phyloP scores from a whole-genome alignment of 129 eudicot genomes.

The Cynara cardunculus region DNA sequence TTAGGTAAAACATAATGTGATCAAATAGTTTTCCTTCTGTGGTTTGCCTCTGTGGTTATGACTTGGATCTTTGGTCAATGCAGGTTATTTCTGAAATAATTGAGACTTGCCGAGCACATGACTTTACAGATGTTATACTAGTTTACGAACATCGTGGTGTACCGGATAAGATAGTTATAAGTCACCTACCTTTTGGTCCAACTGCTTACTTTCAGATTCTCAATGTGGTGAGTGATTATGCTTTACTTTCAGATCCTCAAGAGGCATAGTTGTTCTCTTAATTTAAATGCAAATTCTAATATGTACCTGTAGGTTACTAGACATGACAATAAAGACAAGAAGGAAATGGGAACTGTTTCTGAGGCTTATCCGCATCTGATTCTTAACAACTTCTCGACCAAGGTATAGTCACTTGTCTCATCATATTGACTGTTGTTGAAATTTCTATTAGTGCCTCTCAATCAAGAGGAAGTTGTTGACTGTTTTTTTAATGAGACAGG shows the following conservation, averaged over 20 bases:
- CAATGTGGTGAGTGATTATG: conserved; percentile 75
- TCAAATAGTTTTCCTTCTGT: background rate
- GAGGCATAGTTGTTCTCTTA: background rate
- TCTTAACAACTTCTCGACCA: conserved; percentile 67
- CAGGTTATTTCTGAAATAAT: conserved; percentile 90
- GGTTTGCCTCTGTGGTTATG: background rate
- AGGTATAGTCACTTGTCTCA: conserved; percentile 37
- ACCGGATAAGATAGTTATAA: conserved; percentile 73
- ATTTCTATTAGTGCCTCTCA: background rate
- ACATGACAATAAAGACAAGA: conserved; percentile 94
- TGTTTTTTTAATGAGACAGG: background rate
- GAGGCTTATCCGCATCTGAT: conserved; percentile 95
- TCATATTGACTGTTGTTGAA: background rate
- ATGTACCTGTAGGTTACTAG: conserved; percentile 66
- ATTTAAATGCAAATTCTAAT: conserved; percentile 7
- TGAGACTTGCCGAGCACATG: conserved; percentile 82
- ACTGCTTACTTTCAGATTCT: conserved; percentile 81
- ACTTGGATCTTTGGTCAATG: conserved; percentile 7
- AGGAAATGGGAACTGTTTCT: conserved; percentile 87
- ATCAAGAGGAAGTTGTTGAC: background rate
- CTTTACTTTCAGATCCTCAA: background rate
- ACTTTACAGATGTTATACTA: conserved; percentile 77
- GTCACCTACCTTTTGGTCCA: conserved; percentile 97
- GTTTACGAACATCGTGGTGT: conserved; percentile 97
- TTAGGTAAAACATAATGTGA: background rate